Percentiles rank a stretch among this genome's conserved stretches.
phyloP scores from a whole-genome alignment of 139 green algal genomes.

The Auxenochlorella pyrenoidosa region DNA sequence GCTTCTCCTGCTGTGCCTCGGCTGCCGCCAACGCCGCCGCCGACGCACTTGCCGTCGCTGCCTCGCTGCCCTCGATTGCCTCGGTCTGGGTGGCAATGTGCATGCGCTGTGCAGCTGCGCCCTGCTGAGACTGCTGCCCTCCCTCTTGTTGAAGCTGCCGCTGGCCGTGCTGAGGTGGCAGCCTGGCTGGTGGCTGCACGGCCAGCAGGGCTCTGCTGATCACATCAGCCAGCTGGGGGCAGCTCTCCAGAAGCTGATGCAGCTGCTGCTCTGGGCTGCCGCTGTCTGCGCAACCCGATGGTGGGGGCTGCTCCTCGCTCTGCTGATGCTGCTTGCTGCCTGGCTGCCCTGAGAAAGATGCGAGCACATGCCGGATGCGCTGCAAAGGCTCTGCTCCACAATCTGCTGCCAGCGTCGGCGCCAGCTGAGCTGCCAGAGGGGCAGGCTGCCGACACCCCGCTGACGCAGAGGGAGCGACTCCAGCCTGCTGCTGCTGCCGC shows the following conservation, averaged over 20 bases:
- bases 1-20: constrained; percentile 15
- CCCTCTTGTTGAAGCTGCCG: background rate
- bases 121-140: background rate
- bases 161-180: background rate
- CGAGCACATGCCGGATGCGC: background rate
- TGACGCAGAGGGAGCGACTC: background rate
- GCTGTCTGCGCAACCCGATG: background rate
- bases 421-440: too few relatives aligned
- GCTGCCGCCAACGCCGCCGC: background rate
- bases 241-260: constrained; percentile 24
- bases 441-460: background rate
- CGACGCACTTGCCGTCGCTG: background rate
- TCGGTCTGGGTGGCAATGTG: constrained; percentile 46
- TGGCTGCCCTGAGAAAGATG: background rate
- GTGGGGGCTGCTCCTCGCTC: background rate
- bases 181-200: background rate
- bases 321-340: background rate
- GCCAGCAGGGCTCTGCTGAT: background rate
- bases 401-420: too few relatives aligned
- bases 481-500: background rate
- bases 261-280: background rate
- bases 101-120: background rate
- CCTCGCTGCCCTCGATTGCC: background rate
- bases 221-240: constrained; percentile 3
- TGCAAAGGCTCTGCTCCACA: background rate